Base-by-base conservation (phyloP, 306 rosid genomes). In the Boehmeria nivea region DNA sequence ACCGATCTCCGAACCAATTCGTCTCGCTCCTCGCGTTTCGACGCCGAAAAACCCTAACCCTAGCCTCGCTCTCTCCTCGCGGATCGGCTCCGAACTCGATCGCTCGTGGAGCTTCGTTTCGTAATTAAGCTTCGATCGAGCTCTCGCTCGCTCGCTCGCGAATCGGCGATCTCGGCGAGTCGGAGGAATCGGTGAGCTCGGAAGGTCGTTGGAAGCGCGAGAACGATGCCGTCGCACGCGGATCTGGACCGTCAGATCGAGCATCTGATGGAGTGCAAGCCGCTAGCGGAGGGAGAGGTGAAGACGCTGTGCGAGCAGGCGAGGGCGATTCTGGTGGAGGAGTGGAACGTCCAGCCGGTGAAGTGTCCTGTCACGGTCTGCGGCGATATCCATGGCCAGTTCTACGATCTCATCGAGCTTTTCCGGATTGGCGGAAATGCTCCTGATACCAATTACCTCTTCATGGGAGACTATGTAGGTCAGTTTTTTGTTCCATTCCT, bases 231-330 rank as follows among this genome's bases (percentile, higher is more conserved):
- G 82, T 76, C 95, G 38, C 83, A 82, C 59, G 75, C 87, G 88
- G 95, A 90, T 90, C 95, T 90, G 87, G 95, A 87, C 86, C 88
- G 88, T 77, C 98, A 90, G 94, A 90, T 90, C 80, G 97, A 83
- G 83, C 89, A 75, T 65, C 95, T 89, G 68, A 89, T 89, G 97
- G 95, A 81, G 72, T 86, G 95, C 79, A 90, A 84, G 87, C 82
- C 98, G 67, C 31, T 90, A 77, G 66, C 88, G 76, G 98, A 90
- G 70, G 85, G 79, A 20, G 98, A 90, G 77, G 95, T 90, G 67
- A 90, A 87, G 73, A 57, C 83, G 56, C 88, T 90, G 4, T 90
- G 98, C 61, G 95, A 90, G 59, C 98, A 90, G 66, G 98, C 95
- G 21, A 76, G 90, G 71, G 84, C 95, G 76, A 79, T 89, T 61